Conservation (phyloP, 306 rosid species). For the Quercus agrifolia region DNA sequence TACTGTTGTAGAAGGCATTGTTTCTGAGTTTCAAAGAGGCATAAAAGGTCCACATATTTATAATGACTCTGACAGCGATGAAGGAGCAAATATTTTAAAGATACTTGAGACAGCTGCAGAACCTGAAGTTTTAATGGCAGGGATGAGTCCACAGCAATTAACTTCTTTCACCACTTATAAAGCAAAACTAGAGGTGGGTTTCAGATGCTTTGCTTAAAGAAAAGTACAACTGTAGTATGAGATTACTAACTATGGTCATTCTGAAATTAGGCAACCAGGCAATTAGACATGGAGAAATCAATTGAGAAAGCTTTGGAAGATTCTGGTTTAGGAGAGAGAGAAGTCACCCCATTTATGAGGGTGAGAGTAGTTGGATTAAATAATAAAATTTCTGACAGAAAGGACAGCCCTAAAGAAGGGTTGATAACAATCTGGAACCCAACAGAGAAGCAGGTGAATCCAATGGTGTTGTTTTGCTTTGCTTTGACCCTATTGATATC, state of each 20-base stretch:
- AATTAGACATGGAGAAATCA: constrained; percentile 65
- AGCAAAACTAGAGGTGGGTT: constrained; percentile 68
- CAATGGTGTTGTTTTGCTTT: not conserved
- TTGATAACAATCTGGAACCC: constrained; percentile 90
- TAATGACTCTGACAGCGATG: constrained; percentile 61
- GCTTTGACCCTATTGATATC: not conserved
- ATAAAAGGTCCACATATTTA: constrained; percentile 27
- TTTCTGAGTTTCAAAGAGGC: constrained; percentile 63
- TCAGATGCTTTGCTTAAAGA: constrained; percentile 16
- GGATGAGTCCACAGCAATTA: constrained; percentile 84
- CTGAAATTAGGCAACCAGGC: constrained; percentile 60
- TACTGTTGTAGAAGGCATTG: constrained; percentile 54
- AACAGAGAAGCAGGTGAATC: constrained; percentile 58
- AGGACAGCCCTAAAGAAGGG: constrained; percentile 61
- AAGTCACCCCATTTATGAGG: constrained; percentile 73
- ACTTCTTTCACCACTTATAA: constrained; percentile 64
- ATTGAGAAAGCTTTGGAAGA: constrained; percentile 73
- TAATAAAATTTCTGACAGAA: constrained; percentile 26
- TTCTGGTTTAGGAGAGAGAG: constrained; percentile 63
- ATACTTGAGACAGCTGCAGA: constrained; percentile 79
- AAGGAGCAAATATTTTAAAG: constrained; percentile 75
- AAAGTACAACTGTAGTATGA: constrained; percentile 18
- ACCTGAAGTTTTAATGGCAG: constrained; percentile 92
- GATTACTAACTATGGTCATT: constrained; percentile 29
- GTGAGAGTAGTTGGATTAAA: constrained; percentile 75